These are phyloP conservation scores for Amanita pseudoporphyria DNA, from an alignment of 768 basidiomycete genomes.

Conservation along the genomic window DNA sequence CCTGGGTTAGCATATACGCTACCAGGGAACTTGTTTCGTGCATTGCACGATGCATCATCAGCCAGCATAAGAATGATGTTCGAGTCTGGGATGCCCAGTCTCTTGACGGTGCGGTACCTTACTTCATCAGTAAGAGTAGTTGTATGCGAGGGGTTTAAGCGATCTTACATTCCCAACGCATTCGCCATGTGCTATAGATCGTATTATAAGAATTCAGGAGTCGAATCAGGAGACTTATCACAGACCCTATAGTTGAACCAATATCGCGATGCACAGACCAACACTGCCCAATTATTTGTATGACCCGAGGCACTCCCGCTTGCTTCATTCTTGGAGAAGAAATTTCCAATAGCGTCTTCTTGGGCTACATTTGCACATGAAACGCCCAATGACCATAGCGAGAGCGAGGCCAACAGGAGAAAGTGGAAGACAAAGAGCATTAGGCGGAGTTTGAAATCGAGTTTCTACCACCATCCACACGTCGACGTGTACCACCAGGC, in stretches of 20 bases:
- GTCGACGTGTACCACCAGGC: neutral
- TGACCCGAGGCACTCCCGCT: conserved; percentile 35
- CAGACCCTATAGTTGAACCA: conserved; percentile 98
- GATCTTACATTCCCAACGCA: conserved; percentile 81
- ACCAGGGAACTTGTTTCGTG: conserved; percentile 86
- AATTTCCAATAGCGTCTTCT: conserved; percentile 31
- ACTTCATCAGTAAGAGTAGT: neutral
- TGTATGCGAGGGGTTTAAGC: neutral
- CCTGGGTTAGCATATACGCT: conserved; percentile 88
- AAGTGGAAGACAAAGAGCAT: conserved; percentile 23
- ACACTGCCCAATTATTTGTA: conserved; percentile 98
- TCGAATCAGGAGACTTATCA: conserved; percentile 10
- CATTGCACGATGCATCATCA: conserved; percentile 91
- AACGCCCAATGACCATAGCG: conserved; percentile 23
- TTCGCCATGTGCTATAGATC: conserved; percentile 91
- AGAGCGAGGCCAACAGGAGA: conserved; percentile 24
- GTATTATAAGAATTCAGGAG: neutral
- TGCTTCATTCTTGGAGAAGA: conserved; percentile 33
- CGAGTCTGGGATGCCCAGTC: conserved; percentile 95
- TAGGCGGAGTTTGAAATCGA: conserved; percentile 6
- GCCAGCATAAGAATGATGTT: conserved; percentile 99
- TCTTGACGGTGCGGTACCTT: conserved; percentile 97
- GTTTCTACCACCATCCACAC: neutral
- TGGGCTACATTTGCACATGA: conserved; percentile 19
- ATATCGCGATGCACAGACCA: conserved; percentile 89